These are phyloP conservation scores for Ceratobasidium sp. DNA, from an alignment of 1,284 basidiomycete species.

Conservation along the genomic window DNA sequence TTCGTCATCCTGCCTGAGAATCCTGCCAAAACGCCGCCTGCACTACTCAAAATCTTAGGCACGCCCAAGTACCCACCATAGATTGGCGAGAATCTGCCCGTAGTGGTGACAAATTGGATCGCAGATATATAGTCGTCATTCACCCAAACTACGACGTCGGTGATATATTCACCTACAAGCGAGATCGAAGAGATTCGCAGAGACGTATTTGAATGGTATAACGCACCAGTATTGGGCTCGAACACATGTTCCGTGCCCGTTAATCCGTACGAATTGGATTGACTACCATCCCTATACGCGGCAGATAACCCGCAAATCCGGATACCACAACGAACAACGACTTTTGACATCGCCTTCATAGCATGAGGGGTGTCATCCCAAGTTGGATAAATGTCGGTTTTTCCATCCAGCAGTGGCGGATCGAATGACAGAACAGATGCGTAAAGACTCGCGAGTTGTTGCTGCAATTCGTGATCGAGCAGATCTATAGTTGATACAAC, in stretches of 20 bases:
- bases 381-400: background rate
- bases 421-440: background rate
- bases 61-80: background rate
- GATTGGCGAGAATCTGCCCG: background rate
- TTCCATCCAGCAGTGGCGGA: background rate
- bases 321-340: background rate
- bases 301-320: background rate
- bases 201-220: background rate
- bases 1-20: background rate
- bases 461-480: background rate
- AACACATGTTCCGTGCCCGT: background rate
- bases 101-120: background rate
- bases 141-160: background rate
- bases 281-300: background rate
- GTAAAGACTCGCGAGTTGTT: background rate
- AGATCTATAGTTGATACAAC: background rate
- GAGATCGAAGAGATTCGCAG: background rate
- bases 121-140: background rate
- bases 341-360: background rate
- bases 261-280: background rate
- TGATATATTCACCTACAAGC: conserved; percentile 1
- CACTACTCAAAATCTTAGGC: background rate
- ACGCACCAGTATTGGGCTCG: background rate
- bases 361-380: background rate
- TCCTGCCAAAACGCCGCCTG: conserved; percentile 1